These are phyloP conservation scores for Neostapfia colusana DNA, from an alignment of 176 grass and related monocot genomes.

Conservation along the genomic window DNA sequence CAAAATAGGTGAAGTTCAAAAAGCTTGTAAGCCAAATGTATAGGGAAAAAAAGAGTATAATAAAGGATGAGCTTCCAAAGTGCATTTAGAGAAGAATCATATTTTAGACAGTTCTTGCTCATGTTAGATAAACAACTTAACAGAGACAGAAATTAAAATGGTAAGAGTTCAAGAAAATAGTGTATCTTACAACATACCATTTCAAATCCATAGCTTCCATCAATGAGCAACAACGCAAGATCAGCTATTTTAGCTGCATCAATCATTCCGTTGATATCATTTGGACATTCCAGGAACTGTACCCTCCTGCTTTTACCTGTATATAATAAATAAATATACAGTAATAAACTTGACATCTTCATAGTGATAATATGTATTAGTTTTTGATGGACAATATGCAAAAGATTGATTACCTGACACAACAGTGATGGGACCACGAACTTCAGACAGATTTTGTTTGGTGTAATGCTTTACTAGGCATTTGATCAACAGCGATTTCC, in stretches of 20 bases:
- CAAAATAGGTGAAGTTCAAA: neutral
- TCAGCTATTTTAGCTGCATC: slow-evolving; percentile 99
- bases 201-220: slow-evolving; percentile 98
- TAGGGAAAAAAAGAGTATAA: neutral
- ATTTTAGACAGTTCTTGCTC: too few relatives aligned
- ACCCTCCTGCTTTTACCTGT: slow-evolving; percentile 88
- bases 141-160: too few relatives aligned
- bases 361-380: slow-evolving; percentile 22
- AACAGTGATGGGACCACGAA: slow-evolving; percentile 85
- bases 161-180: too few relatives aligned
- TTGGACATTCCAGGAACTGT: slow-evolving; percentile 91
- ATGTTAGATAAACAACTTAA: too few relatives aligned
- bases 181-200: slow-evolving; percentile 64
- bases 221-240: slow-evolving; percentile 87
- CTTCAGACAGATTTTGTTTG: slow-evolving; percentile 89
- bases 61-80: neutral
- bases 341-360: slow-evolving; percentile 9
- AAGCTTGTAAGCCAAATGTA: neutral
- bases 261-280: slow-evolving; percentile 98
- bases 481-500: slow-evolving; percentile 94
- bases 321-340: slow-evolving; percentile 25
- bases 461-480: slow-evolving; percentile 92
- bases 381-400: slow-evolving; percentile 3
- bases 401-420: slow-evolving; percentile 65
- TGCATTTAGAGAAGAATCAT: neutral